Evolutionary conservation across 2,329 filamentous ascomycete genomes (phyloP), one percentile per base, ranked within the genome.

Genomic region (Fusarium caatingaense): DNA sequence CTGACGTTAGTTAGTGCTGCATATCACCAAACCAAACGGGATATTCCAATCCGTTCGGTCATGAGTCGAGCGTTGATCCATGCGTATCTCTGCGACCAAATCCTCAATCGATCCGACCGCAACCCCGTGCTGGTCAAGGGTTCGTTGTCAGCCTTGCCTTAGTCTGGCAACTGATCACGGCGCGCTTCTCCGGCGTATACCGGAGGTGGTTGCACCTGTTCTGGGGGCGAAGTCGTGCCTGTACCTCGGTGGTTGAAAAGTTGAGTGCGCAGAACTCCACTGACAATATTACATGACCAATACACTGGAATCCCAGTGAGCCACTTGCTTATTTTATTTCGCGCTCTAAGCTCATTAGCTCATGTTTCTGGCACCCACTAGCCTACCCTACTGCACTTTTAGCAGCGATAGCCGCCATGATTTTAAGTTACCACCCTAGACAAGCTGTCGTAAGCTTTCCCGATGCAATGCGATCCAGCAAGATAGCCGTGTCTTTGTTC

Each of bases 121-220:
- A 28, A 25, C 61, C 32, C 49, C 48, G 34, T 23, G 37, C 66
- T 51, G 34, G 41, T 56, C 44, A 34, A 64, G 49, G 42, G 48
- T 56, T 60, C 23, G 25, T 50, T 60, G 25, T 71, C 59, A 56
- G 63, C 63, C 68, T 68, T 65, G 68, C 64, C 64, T 71, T 71
- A 50, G 44, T 57, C 30, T 53, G 34, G 50, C 40, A 63, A 56
- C 34, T 56, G 28, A 37, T 41, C 40, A 54, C 32, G 49, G 44
- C 57, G 44, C 56, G 63, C 64, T 68, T 65, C 68, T 71, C 68
- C 68, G 64, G 53, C 37, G 40, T 44, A 37, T 23, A 51, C 56
- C 64, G 68, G 68, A 62, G 53, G 40, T 71, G 64, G 48, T 51
- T 51, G 54, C 27, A 55, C 30, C 48, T 48, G 23, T 53, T 34